Evolutionary conservation across 2,329 filamentous ascomycete species (phyloP), one percentile per base, ranked within the genome.

Genomic region (Blastomyces silverae): DNA sequence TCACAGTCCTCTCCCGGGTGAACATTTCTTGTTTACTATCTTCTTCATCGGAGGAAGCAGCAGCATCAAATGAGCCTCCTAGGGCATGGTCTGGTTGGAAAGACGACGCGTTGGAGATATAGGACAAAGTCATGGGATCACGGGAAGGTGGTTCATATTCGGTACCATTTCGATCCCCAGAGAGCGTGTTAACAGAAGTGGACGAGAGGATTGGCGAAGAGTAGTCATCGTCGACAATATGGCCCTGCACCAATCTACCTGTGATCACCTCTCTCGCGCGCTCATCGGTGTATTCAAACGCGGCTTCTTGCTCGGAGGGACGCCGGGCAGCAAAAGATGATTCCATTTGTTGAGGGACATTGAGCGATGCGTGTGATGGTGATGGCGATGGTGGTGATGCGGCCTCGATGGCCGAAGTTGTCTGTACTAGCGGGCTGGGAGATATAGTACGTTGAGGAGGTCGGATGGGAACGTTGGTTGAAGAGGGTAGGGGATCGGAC

Each of bases 171-270:
- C 82, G 81, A 48, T 79, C 79, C 65, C 82, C 74, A 64, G 83
- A 74, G 63, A 80, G 77, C 37, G 78, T 77, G 10, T 87, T 86
- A n/a, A 86, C 79, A 42, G 69, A 73, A 64, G 63, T 58, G 25
- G 64, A 67, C 6, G 82, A 93, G 67, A 85, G 82, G 58, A 84
- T 82, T 20, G 91, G 89, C 0, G 92, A 96, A 1, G 89, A 89
- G 72, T 92, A 93, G 74, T 96, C 89, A 74, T 97, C 94, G 68
- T 96, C 91, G 13, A 99, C 94, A 69, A 99, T 89, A 74, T 97
- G 94, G 17, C 94, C 94, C 71, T 97, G 92, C 10, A 97, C 86
- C 55, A 99, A 82, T 63, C 94, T 88, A 11, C 91, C 93, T 65
- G 92, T 93, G 53, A 92, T 95, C 59, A 99, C 92, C 74, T 97